phyloP scores from a whole-genome alignment of 2,329 filamentous ascomycete species.

The Aspergillus japonicus region DNA sequence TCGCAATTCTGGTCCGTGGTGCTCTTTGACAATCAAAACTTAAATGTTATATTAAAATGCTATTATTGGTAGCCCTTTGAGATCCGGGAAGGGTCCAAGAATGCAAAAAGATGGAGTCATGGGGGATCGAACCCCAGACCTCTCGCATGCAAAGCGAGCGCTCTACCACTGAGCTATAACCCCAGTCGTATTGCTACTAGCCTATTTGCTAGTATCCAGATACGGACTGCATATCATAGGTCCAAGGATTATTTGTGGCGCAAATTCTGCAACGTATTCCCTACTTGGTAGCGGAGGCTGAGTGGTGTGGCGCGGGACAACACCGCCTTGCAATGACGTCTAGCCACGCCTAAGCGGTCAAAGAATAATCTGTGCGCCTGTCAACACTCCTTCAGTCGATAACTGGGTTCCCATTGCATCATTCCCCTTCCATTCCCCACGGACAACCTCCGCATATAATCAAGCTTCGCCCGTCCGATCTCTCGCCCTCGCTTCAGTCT shows the following conservation, averaged over 20 bases:
- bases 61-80: neutral
- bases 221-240: neutral
- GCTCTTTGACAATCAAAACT: too few relatives aligned
- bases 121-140: neutral
- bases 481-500: neutral
- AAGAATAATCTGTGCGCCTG: slow-evolving; percentile 32
- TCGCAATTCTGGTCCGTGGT: too few relatives aligned
- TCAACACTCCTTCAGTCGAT: slow-evolving; percentile 34
- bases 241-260: neutral
- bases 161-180: neutral
- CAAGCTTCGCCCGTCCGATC: neutral
- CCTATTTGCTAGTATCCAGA: rapidly evolving
- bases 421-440: slow-evolving; percentile 11
- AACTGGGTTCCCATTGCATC: slow-evolving; percentile 21
- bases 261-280: slow-evolving; percentile 15
- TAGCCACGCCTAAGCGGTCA: slow-evolving; percentile 18
- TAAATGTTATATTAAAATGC: too few relatives aligned
- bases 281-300: neutral
- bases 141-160: neutral
- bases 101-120: neutral
- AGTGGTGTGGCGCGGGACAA: slow-evolving; percentile 28
- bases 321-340: slow-evolving; percentile 39
- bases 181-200: neutral
- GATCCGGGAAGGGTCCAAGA: neutral
- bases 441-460: slow-evolving; percentile 2